Conservation (phyloP, 768 basidiomycete species). For the Scleroderma bovista region DNA sequence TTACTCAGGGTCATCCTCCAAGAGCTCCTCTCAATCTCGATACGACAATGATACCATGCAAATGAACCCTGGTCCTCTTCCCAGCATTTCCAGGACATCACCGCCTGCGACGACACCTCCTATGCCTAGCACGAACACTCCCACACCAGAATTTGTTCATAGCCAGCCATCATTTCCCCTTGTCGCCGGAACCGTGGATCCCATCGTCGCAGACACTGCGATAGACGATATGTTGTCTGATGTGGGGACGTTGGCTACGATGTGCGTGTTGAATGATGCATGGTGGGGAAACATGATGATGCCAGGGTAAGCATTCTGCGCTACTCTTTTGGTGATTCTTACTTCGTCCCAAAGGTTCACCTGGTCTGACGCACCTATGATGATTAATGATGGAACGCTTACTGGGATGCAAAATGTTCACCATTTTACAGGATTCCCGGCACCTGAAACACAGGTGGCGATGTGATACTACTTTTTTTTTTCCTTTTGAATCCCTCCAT, state of each 20-base stretch:
- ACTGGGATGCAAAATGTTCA: slow-evolving; percentile 12
- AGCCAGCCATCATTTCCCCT: slow-evolving; percentile 38
- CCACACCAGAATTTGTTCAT: slow-evolving; percentile 37
- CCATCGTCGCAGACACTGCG: slow-evolving; percentile 13
- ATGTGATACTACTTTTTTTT: slow-evolving; percentile 5
- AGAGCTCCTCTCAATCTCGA: slow-evolving; percentile 10
- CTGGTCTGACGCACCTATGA: slow-evolving; percentile 25
- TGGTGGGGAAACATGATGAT: slow-evolving; percentile 85
- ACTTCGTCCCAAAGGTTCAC: slow-evolving; percentile 19
- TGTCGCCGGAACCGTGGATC: neutral
- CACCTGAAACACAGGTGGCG: slow-evolving; percentile 20
- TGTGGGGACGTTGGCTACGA: slow-evolving; percentile 59
- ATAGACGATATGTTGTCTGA: slow-evolving; percentile 30
- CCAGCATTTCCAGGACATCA: neutral
- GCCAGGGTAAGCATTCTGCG: slow-evolving; percentile 53
- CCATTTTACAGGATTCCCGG: slow-evolving; percentile 16
- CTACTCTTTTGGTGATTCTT: neutral
- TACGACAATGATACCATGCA: slow-evolving; percentile 28
- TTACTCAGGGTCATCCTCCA: slow-evolving; percentile 12
- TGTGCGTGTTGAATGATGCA: slow-evolving; percentile 64
- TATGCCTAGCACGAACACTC: neutral
- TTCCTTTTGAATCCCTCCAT: too few species aligned
- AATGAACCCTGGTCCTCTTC: slow-evolving; percentile 14
- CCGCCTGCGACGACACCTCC: neutral
- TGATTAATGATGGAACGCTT: slow-evolving; percentile 15